Evolutionary conservation across 2,329 filamentous ascomycete species (phyloP).

Genomic region (Dichotomopilus funicola): DNA sequence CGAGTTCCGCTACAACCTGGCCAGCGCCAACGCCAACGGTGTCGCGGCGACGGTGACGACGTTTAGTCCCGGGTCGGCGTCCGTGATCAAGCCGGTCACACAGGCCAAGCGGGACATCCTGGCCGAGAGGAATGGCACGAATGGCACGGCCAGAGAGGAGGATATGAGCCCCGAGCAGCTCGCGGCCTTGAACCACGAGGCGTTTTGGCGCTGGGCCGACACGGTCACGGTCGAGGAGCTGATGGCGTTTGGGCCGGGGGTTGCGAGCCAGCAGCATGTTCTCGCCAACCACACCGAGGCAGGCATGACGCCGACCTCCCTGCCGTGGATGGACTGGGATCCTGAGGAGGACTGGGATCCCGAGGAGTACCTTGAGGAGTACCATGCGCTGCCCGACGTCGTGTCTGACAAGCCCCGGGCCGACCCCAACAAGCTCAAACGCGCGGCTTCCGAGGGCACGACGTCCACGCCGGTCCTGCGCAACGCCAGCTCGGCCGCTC

Average conservation of each 20-base stretch:
- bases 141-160: not conserved
- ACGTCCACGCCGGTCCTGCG: not conserved
- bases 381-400: not conserved
- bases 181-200: not conserved
- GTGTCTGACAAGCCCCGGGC: not conserved
- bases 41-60: not conserved
- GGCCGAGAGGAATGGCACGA: too few species aligned
- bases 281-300: not conserved
- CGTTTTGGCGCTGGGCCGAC: not conserved
- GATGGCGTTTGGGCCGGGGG: too few species aligned
- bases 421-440: not conserved
- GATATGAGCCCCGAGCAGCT: constrained; percentile 1
- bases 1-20: not conserved
- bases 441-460: not conserved
- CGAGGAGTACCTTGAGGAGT: too few species aligned
- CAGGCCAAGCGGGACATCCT: not conserved
- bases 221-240: not conserved
- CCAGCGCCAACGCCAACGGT: not conserved
- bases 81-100: not conserved
- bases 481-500: not conserved
- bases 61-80: too few species aligned
- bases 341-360: too few species aligned
- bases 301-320: not conserved
- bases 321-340: not conserved
- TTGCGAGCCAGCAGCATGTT: too few species aligned